Evolutionary conservation across 2,329 filamentous ascomycete species (phyloP).

Genomic region (Ophiostoma triangulosporum): DNA sequence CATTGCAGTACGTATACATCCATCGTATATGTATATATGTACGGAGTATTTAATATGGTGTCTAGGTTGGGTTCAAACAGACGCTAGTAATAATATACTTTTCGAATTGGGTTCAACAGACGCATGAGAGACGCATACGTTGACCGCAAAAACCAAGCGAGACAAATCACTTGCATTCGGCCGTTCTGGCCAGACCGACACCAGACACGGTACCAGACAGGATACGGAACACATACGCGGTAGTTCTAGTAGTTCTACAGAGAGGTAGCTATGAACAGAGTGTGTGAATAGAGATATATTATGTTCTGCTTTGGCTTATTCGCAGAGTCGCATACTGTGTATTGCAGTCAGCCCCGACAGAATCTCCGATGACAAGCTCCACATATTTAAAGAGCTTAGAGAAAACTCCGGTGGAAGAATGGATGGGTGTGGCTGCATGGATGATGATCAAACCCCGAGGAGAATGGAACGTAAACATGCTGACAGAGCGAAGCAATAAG

Average conservation of each 20-base stretch:
- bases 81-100: too few relatives aligned
- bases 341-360: too few relatives aligned
- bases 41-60: too few relatives aligned
- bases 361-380: not conserved
- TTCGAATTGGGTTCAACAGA: too few relatives aligned
- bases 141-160: not conserved
- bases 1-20: too few relatives aligned
- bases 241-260: not conserved
- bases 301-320: not conserved
- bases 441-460: too few relatives aligned
- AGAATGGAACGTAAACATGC: not conserved
- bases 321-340: not conserved
- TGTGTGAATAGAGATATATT: not conserved
- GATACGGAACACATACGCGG: not conserved
- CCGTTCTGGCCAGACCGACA: not conserved
- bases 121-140: not conserved
- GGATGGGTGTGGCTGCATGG: not conserved
- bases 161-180: not conserved
- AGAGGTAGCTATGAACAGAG: not conserved
- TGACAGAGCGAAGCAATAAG: not conserved
- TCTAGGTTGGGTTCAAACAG: too few relatives aligned
- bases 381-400: too few relatives aligned
- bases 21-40: too few relatives aligned
- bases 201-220: not conserved
- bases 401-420: not conserved